Base-by-base conservation (phyloP, 1,284 basidiomycete genomes). In the Papiliotrema flavescens region DNA sequence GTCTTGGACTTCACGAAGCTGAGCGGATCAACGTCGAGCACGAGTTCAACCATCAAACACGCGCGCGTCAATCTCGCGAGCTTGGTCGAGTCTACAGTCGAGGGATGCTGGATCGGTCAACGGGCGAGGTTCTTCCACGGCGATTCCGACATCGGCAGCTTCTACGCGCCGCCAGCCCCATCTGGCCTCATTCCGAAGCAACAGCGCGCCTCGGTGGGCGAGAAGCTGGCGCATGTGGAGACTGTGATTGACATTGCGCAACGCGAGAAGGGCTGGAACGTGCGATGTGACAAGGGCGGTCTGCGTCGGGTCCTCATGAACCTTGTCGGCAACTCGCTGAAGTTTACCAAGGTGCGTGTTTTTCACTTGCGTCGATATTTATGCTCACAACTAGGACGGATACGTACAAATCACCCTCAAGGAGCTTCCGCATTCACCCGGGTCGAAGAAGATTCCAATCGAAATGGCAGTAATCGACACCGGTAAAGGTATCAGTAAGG, bases 1-100 rank as follows among this genome's bases (percentile, higher is more conserved):
- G 94, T 98, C 6, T 80, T 98, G 36, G 94, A 97, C 74, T 97
- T 95, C 70, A 96, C 93, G 35, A 97, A 97, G 72, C 81, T 96
- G 20, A 93, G 89, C 66, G 91, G 92, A n/a, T 88, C 87, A 61
- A 39, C 51, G 3, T 40, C 43, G 13, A 35, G 46, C 7, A 49
- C 45, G 23, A 32, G 20, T 7, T 46, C 84, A 85, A 82, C 84
- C 48, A 89, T 91, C 56, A 79, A 82, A 24, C 81, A 82, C n/a
- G 81, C 82, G 60, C 83, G 80, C 57, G 87, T 91, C 53, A 88
- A 97, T 73, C 77, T 97, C 57, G 85, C 90, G 76, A 85, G 88
- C 69, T 81, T 98, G 11, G 84, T 96, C n/a, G 92, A 96, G 76
- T 90, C 95, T 68, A 93, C 92, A 0, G 87, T 94, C 26, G 93